Base-by-base conservation (phyloP, 1,139 yeast species). In the Nakaseomyces uthaithaninus region DNA sequence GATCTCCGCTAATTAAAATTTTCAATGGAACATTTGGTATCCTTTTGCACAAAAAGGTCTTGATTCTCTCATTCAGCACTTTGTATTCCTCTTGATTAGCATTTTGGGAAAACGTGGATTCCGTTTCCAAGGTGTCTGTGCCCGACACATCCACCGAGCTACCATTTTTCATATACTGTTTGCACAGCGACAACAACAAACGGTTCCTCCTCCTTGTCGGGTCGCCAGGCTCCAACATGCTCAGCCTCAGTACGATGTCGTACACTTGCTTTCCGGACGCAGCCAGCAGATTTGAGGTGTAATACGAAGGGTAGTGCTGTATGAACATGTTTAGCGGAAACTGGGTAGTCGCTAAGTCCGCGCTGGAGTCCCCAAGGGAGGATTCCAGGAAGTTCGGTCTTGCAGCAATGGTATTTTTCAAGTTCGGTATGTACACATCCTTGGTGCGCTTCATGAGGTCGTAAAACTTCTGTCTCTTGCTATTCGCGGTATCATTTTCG, bases 141-240 rank as follows among this genome's bases (percentile, higher is more conserved):
- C 23, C 11, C 20, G 23, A 12, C 16, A 28, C 12, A 11, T 28
- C 22, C 4, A 7, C 14, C 7, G 11, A 8, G 10, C 59, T 59
- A 35, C 54, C 53, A 2, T 66, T 60, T 46, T 77, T 76, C 2
- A 84, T 74, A 42, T 85, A 66, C 55, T 82, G 86, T 49, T 77
- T 76, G 2, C 89, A 84, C 27, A 87, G 65, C 1, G 87, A 72
- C 28, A 82, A 57, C 25, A 86, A 67, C 40, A 87, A 60, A 47
- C 80, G 65, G 56, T 86, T 83, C 54, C 82, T 83, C 38, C 94
- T 66, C 23, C 76, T 73, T 68, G 78, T 72, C 8, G 71, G 37
- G 38, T 53, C 67, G 1, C 91, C 93, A 0, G 87, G 87, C 34
- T 84, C 68, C 43, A 71, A 75, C 8, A 85, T 69, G 73, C 82